Evolutionary conservation across 164 flowering plant genomes (phyloP).

Genomic region (Umbellularia californica): DNA sequence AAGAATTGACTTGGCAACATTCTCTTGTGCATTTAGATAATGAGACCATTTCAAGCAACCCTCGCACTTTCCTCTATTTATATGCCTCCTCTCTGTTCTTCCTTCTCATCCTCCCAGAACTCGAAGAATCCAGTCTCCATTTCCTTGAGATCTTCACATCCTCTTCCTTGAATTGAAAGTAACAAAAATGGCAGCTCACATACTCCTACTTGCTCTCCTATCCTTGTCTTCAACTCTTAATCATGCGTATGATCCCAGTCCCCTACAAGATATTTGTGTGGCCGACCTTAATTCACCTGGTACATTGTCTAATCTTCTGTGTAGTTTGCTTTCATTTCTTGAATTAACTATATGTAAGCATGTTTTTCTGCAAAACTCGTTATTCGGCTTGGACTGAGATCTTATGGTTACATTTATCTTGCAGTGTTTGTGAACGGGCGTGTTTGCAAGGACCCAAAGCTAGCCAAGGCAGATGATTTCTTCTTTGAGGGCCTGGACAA

Average conservation of each 20-base stretch:
- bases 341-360: not conserved
- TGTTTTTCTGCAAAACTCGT: not conserved
- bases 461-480: not conserved
- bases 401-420: not conserved
- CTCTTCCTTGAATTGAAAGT: not conserved
- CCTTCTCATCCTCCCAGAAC: not conserved
- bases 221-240: not conserved
- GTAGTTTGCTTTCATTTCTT: not conserved
- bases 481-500: no score
- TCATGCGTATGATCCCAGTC: conserved; percentile 6
- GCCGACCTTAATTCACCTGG: not conserved
- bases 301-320: not conserved
- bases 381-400: not conserved
- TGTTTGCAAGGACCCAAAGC: conserved; percentile 3
- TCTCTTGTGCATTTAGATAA: not conserved
- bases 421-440: not conserved
- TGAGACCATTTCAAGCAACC: not conserved
- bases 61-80: not conserved
- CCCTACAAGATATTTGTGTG: conserved; percentile 10
- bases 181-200: not conserved
- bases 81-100: not conserved
- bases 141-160: not conserved
- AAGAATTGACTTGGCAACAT: not conserved
- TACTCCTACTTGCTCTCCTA: conserved; percentile 1
- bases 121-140: not conserved